Conservation (phyloP, 116 monocot species). For the Cymodocea nodosa region DNA sequence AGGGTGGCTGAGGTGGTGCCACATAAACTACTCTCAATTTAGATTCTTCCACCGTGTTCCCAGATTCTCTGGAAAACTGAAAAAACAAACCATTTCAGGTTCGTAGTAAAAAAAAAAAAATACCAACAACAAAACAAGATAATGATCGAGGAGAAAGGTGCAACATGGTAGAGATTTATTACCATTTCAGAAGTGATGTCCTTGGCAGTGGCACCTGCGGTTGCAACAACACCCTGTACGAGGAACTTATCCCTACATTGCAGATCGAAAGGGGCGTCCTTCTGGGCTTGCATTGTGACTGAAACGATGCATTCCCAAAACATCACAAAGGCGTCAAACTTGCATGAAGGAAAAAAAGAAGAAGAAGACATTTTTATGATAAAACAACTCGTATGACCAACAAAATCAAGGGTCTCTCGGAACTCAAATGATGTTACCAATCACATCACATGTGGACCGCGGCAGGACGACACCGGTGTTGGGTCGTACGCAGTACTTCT, state of each 20-base stretch:
- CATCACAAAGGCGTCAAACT: no score
- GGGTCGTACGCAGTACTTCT: constrained; percentile 81
- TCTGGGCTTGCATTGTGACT: constrained; percentile 87
- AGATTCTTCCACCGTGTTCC: constrained; percentile 59
- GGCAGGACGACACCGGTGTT: constrained; percentile 70
- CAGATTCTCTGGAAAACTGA: constrained; percentile 72
- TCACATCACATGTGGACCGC: constrained; percentile 49
- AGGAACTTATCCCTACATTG: constrained; percentile 86
- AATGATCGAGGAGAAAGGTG: not conserved
- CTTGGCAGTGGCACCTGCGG: constrained; percentile 20
- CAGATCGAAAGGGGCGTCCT: constrained; percentile 57
- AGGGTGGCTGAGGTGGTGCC: constrained; percentile 73
- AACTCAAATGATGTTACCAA: constrained; percentile 20
- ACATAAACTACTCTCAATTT: constrained; percentile 72
- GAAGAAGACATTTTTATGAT: not conserved
- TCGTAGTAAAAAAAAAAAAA: not conserved
- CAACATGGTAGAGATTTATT: not conserved
- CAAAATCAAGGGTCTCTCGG: not conserved
- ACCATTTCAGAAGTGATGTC: constrained; percentile 60
- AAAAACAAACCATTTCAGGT: not conserved
- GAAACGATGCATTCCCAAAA: not conserved
- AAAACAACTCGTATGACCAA: not conserved
- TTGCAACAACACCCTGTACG: constrained; percentile 43
- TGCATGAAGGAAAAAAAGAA: no score
- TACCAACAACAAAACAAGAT: not conserved